Conservation (phyloP, 2,329 filamentous ascomycete genomes). For the Cladosporium oxysporum region DNA sequence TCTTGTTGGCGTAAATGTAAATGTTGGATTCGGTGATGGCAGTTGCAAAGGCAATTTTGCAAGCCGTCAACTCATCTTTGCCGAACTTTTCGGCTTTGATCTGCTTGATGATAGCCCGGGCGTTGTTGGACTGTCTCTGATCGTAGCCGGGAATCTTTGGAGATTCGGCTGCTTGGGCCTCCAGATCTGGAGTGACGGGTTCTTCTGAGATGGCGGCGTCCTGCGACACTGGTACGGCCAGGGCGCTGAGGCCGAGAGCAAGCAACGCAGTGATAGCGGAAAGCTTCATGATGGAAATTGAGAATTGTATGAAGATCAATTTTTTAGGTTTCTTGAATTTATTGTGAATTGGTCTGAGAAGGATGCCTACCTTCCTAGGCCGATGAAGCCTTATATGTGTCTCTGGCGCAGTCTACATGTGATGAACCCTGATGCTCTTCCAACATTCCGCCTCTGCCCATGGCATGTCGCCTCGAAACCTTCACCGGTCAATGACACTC, state of each 20-base stretch:
- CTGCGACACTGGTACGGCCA: background rate
- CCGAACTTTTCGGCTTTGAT: conserved; percentile 16
- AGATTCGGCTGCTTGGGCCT: background rate
- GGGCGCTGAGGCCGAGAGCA: background rate
- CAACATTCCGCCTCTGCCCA: background rate
- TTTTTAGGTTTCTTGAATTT: background rate
- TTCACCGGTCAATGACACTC: background rate
- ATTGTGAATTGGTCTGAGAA: background rate
- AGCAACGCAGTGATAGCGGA: background rate
- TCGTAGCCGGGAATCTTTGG: conserved; percentile 11
- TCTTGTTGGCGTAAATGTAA: conserved; percentile 15
- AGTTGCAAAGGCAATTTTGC: conserved; percentile 11
- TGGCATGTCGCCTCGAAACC: background rate
- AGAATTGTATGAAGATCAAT: background rate
- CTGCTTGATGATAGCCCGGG: conserved; percentile 17
- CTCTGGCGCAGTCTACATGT: background rate
- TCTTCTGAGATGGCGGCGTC: background rate
- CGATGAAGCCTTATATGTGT: background rate
- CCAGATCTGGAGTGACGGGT: background rate
- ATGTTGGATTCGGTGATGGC: conserved; percentile 15
- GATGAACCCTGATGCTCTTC: background rate
- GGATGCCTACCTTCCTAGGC: background rate
- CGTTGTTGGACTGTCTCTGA: conserved; percentile 17
- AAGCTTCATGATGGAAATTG: background rate
- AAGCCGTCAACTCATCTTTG: background rate